Evolutionary conservation across 2,329 filamentous ascomycete genomes (phyloP), one percentile per base, ranked within the genome.

Genomic region (Apiospora malaysiana): DNA sequence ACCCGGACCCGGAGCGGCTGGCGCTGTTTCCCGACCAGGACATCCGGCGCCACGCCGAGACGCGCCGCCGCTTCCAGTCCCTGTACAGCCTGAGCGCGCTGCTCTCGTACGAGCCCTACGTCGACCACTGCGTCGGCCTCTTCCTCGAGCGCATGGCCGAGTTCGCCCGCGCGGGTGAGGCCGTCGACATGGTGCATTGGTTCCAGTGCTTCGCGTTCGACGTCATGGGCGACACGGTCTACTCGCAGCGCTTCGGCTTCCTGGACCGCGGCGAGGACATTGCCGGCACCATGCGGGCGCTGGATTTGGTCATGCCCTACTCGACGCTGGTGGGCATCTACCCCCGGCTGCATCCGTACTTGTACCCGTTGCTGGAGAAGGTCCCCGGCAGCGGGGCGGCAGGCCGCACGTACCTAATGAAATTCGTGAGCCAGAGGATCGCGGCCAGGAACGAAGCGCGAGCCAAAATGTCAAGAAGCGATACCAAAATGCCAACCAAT

Each of bases 151-250:
- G 42, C n/a, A 27, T 67, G 65, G 25, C 43, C 23, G 40, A 10
- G 40, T 46, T 46, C n/a, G 18, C 42, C 0, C 40, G 25, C 2
- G 40, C 65, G 65, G 40, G n/a, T 0, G n/a, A 32, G 7, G 2
- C 32, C 0, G 59, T 87, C 16, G 76, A 80, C 42, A 51, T 73
- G 66, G 69, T 45, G 16, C 49, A 72, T 42, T 72, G 71, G 71
- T 42, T 72, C 23, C 72, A 73, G 66, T 76, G 74, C 42, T 78
- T 77, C 66, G 76, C 76, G 6, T 77, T 78, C 66, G 76, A 78
- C 59, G 76, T 78, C 8, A 76, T 78, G 40, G 73, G 72, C 9
- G 70, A 72, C 18, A 77, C 78, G 27, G 76, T 74, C 1, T 72
- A 70, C 10, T 68, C 72, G 23, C 72, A 73, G 18, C 72, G 73